These are phyloP conservation scores for Flaveria floridana DNA, from an alignment of 140 eudicot species.

Conservation along the genomic window DNA sequence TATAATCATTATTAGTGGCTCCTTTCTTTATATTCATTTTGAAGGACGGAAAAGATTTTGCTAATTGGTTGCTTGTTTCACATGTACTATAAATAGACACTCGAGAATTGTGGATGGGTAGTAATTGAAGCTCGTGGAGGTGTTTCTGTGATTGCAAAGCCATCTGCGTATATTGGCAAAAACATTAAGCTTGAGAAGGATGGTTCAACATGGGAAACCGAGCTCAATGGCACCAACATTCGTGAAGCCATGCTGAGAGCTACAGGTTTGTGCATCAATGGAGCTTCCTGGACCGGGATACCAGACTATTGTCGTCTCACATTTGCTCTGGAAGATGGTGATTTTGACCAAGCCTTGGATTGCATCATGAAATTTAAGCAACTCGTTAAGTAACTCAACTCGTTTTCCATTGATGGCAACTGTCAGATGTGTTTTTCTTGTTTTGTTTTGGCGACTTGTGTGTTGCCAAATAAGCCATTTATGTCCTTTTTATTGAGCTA, in stretches of 20 bases:
- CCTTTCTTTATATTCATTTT: neutral
- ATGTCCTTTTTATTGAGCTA: slow-evolving; percentile 17
- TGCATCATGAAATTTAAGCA: slow-evolving; percentile 62
- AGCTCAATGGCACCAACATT: slow-evolving; percentile 67
- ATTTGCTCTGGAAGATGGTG: slow-evolving; percentile 66
- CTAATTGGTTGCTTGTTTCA: slow-evolving; percentile 19
- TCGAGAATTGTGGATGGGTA: slow-evolving; percentile 88
- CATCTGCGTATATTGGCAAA: slow-evolving; percentile 67
- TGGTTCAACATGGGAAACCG: slow-evolving; percentile 48
- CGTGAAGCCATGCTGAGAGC: slow-evolving; percentile 73
- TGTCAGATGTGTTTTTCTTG: neutral
- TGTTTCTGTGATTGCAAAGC: slow-evolving; percentile 87
- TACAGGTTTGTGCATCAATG: slow-evolving; percentile 86
- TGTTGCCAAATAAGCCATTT: slow-evolving; percentile 43
- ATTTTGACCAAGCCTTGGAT: slow-evolving; percentile 68
- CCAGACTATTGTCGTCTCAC: slow-evolving; percentile 89
- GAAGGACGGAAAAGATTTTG: neutral
- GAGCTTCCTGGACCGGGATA: slow-evolving; percentile 91
- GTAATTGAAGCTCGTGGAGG: slow-evolving; percentile 82
- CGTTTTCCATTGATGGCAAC: neutral
- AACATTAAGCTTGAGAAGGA: slow-evolving; percentile 41
- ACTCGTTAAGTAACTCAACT: slow-evolving; percentile 36
- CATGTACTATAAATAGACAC: slow-evolving; percentile 48
- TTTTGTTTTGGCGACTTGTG: slow-evolving; percentile 31
- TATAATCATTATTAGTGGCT: neutral